These are phyloP conservation scores for Ustilago nuda DNA, from an alignment of 1,284 basidiomycete genomes.

Conservation along the genomic window DNA sequence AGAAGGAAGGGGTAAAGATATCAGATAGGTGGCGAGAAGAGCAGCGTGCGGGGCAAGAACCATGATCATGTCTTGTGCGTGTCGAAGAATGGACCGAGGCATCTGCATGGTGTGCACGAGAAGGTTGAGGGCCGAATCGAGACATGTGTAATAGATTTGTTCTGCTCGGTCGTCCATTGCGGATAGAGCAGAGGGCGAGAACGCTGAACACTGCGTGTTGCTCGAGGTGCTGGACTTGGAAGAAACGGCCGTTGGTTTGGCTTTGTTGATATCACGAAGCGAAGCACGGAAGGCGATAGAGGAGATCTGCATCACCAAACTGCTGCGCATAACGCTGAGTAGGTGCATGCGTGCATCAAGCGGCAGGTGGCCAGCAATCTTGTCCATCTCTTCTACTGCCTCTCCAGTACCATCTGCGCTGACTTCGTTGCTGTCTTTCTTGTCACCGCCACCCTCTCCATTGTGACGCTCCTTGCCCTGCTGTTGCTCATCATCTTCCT, in stretches of 20 bases:
- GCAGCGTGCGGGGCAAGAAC: slow-evolving; percentile 53
- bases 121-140: slow-evolving; percentile 48
- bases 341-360: slow-evolving; percentile 37
- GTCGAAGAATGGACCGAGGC: slow-evolving; percentile 34
- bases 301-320: slow-evolving; percentile 52
- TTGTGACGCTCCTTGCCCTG: not conserved
- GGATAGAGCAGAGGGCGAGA: slow-evolving; percentile 32
- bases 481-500: not conserved
- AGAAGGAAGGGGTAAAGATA: slow-evolving; percentile 37
- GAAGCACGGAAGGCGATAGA: slow-evolving; percentile 48
- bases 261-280: slow-evolving; percentile 49
- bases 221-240: slow-evolving; percentile 14
- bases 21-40: slow-evolving; percentile 50
- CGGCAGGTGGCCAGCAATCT: slow-evolving; percentile 22
- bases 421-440: not conserved
- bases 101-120: slow-evolving; percentile 44
- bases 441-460: not conserved
- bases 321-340: slow-evolving; percentile 45
- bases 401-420: not conserved
- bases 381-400: not conserved
- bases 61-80: slow-evolving; percentile 56
- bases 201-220: slow-evolving; percentile 13
- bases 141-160: slow-evolving; percentile 49
- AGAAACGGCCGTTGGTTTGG: slow-evolving; percentile 18
- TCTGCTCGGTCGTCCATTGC: slow-evolving; percentile 48